phyloP scores from a whole-genome alignment of 805 yeast species.

The Wickerhamomyces canadensis region DNA sequence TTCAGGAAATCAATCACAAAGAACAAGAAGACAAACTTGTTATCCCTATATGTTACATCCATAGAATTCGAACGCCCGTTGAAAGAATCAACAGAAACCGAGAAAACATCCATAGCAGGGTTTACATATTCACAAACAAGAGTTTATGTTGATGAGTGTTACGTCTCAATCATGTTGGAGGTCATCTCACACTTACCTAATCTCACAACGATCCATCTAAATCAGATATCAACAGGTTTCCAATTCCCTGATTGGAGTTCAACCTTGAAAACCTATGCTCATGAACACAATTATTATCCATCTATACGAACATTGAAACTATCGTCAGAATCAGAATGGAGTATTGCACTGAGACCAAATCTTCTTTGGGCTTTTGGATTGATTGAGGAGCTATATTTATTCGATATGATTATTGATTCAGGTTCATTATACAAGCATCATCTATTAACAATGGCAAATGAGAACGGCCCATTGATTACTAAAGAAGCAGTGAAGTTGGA shows the following conservation, averaged over 20 bases:
- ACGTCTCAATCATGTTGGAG: conserved; percentile 33
- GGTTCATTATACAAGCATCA: conserved; percentile 28
- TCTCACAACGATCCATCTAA: conserved; percentile 33
- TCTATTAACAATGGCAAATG: conserved; percentile 19
- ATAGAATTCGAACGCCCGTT: conserved; percentile 16
- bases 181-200: conserved; percentile 44
- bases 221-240: conserved; percentile 47
- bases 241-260: conserved; percentile 30
- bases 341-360: conserved; percentile 45
- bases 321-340: conserved; percentile 44
- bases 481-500: conserved; percentile 16
- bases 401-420: conserved; percentile 45
- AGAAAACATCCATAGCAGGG: conserved; percentile 18
- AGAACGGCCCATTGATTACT: conserved; percentile 17
- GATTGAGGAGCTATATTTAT: conserved; percentile 37
- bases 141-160: conserved; percentile 16
- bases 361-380: conserved; percentile 40
- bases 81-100: conserved; percentile 10
- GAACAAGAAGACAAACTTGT: conserved; percentile 24
- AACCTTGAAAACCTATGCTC: conserved; percentile 20
- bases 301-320: conserved; percentile 30
- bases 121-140: conserved; percentile 18
- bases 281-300: conserved; percentile 22
- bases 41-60: conserved; percentile 19
- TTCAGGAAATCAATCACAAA: conserved; percentile 33